These are phyloP conservation scores for Ascochyta viciae-villosae DNA, from an alignment of 2,329 filamentous ascomycete genomes.

Conservation along the genomic window DNA sequence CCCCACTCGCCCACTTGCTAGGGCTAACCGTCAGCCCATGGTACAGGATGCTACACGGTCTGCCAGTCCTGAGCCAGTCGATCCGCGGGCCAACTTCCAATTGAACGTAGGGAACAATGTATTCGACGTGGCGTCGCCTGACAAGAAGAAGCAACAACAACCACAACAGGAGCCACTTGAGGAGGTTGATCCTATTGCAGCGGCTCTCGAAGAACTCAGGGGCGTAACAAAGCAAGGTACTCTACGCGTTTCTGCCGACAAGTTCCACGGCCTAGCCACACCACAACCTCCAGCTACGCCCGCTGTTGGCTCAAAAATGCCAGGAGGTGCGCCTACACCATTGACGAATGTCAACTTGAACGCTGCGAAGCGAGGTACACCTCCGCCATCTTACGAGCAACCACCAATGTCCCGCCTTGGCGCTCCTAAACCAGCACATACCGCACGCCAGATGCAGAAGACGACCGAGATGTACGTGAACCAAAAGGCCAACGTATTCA, in stretches of 20 bases:
- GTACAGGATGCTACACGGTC: slow-evolving; percentile 44
- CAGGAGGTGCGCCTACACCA: slow-evolving; percentile 54
- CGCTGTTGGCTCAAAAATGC: slow-evolving; percentile 47
- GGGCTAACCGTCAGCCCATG: slow-evolving; percentile 35
- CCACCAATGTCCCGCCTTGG: slow-evolving; percentile 76
- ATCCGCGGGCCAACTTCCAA: slow-evolving; percentile 90
- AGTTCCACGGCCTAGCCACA: slow-evolving; percentile 91
- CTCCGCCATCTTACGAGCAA: slow-evolving; percentile 83
- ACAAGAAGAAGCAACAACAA: slow-evolving; percentile 60
- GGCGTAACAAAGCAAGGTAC: slow-evolving; percentile 82
- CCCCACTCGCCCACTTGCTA: slow-evolving; percentile 52
- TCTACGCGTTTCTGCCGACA: slow-evolving; percentile 89
- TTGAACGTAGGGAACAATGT: slow-evolving; percentile 96
- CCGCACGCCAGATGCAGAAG: slow-evolving; percentile 93
- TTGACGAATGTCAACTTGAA: slow-evolving; percentile 55
- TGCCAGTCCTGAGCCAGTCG: slow-evolving; percentile 76
- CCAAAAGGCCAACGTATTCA: slow-evolving; percentile 83
- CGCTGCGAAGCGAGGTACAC: slow-evolving; percentile 73
- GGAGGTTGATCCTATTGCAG: slow-evolving; percentile 85
- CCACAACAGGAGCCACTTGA: slow-evolving; percentile 56
- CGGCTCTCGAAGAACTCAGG: slow-evolving; percentile 91
- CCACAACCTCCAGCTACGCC: slow-evolving; percentile 64
- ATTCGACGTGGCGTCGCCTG: slow-evolving; percentile 86
- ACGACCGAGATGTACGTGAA: slow-evolving; percentile 87
- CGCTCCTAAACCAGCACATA: slow-evolving; percentile 89